A percentile compares a stretch with the other conserved stretches of the same genome.
Evolutionary conservation across 169 alveolate genomes (phyloP).

Genomic region (Cryptosporidium ryanae): DNA sequence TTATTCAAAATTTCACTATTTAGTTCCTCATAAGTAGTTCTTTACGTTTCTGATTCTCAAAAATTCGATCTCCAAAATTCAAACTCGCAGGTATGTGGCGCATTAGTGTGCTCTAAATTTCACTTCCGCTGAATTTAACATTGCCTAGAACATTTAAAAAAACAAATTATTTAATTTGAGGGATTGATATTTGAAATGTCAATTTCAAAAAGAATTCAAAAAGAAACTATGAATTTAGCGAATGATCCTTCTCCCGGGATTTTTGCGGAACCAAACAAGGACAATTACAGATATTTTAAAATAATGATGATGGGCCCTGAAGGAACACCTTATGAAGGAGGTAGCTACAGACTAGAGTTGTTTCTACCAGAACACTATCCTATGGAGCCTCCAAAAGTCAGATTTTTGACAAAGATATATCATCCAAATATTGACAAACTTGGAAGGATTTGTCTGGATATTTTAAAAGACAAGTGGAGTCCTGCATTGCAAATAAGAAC

Average conservation of each 20-base stretch:
- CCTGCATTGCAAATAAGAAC: conserved; percentile 98
- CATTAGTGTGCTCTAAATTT: too few species aligned
- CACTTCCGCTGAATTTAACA: too few species aligned
- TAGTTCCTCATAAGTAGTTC: too few species aligned
- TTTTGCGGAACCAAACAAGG: conserved; percentile 92
- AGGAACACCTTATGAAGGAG: conserved; percentile 98
- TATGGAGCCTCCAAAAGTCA: conserved; percentile 99
- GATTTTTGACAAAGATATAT: conserved; percentile 96
- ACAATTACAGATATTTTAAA: conserved; percentile 94
- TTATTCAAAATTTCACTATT: too few species aligned
- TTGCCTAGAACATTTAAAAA: too few species aligned
- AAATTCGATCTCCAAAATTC: too few species aligned
- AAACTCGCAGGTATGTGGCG: too few species aligned
- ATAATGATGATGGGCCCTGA: conserved; percentile 96
- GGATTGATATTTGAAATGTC: conserved; percentile 63
- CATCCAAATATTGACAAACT: conserved; percentile 99
- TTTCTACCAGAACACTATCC: conserved; percentile 98
- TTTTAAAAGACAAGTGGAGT: conserved; percentile 98
- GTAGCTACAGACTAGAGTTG: conserved; percentile 94
- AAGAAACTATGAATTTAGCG: conserved; percentile 88
- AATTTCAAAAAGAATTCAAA: conserved; percentile 85
- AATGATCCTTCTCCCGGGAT: conserved; percentile 95
- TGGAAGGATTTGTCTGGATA: conserved; percentile 98
- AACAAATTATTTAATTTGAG: too few species aligned
- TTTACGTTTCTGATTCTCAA: too few species aligned